Base-by-base conservation (phyloP, 2,329 filamentous ascomycete genomes). In the Diaporthe caulivora region DNA sequence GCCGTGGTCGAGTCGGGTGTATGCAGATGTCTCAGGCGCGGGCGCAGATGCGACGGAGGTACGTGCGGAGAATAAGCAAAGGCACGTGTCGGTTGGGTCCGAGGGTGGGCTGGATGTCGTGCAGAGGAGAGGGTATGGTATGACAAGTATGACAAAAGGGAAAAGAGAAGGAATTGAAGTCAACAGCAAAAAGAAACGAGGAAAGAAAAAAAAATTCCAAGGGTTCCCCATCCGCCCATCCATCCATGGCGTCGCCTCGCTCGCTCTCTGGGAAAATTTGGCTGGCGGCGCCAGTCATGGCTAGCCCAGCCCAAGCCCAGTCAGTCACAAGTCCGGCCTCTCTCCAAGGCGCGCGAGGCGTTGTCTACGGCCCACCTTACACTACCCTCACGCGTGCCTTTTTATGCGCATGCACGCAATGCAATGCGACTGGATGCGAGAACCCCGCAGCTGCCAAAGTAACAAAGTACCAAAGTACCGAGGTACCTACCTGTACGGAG, bases 1-100 rank as follows among this genome's bases (percentile, higher is more conserved):
- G 42, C 40, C 44, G 55, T 58, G 18, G 34, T 60, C 54, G 40
- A 54, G 65, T 55, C 65, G 65, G 65, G 65, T 55, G 44, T 40
- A 29, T 54, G 29, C 42, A 34, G 62, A 60, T 65, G 68, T 73
- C 73, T 75, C 73, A 60, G 73, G 17, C 64, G 44, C 26, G 44
- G 34, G 37, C 67, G 71, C 73, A 71, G 31, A 26, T 71, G 53
- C 71, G 70, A 62, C 24, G 40, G 31, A 42, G 24, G 40, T 7
- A 21, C 51, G 53, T 60, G 55, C 42, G 53, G 49, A 44, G 55
- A 58, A 60, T 51, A 65, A 65, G 62, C 62, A 65, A 51, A 65
- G 62, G 37, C 37, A 10, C 62, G 29, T 51, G 47, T n/a, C 29
- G 44, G 60, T 10, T 64, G 26, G 42, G 54, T 58, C 9, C 9